phyloP scores from a whole-genome alignment of 2,329 filamentous ascomycete species.

The Colletotrichum sansevieriae region DNA sequence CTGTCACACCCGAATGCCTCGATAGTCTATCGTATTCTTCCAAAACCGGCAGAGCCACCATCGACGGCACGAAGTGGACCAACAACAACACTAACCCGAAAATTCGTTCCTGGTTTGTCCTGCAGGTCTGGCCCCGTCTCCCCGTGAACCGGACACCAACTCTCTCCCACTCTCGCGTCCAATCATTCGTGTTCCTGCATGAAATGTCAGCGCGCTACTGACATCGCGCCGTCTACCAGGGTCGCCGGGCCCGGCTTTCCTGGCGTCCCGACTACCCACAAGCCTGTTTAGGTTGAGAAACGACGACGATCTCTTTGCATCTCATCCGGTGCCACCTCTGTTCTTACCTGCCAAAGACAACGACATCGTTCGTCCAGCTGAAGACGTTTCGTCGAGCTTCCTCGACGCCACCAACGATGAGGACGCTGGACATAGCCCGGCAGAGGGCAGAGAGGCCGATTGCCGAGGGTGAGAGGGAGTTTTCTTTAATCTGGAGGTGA shows the following conservation, averaged over 20 bases:
- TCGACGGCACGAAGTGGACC: too few relatives aligned
- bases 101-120: background rate
- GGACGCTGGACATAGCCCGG: background rate
- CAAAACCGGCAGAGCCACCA: too few relatives aligned
- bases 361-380: slow-evolving; percentile 10
- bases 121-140: background rate
- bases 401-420: slow-evolving; percentile 13
- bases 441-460: background rate
- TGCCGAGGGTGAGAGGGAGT: background rate
- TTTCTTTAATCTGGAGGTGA: background rate
- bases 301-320: background rate
- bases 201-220: background rate
- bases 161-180: background rate
- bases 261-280: background rate
- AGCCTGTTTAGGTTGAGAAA: background rate
- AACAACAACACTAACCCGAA: background rate
- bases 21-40: too few relatives aligned
- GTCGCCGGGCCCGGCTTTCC: background rate
- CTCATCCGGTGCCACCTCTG: background rate
- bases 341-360: background rate
- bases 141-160: slow-evolving; percentile 7
- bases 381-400: background rate
- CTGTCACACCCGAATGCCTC: too few relatives aligned
- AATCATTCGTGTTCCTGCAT: background rate
- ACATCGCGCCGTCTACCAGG: background rate